Conservation (phyloP, 2,329 filamentous ascomycete species). For the Penicillium sp. region DNA sequence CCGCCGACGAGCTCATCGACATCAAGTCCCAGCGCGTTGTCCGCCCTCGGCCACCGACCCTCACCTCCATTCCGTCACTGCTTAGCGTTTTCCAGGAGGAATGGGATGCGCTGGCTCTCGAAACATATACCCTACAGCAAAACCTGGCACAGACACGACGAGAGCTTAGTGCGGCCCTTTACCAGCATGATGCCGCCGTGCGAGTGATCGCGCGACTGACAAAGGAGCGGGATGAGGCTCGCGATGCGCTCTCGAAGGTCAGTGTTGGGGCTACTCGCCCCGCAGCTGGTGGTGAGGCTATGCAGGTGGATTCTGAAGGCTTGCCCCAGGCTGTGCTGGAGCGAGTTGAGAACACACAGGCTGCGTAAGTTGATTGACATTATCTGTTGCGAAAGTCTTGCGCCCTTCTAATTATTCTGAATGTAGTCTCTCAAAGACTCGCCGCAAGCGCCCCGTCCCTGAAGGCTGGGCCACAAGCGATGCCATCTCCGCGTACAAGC, state of each 20-base stretch:
- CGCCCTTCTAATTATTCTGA: neutral
- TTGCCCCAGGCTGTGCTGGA: constrained; percentile 69
- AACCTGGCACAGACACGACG: constrained; percentile 86
- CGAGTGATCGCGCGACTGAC: constrained; percentile 87
- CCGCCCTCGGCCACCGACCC: constrained; percentile 82
- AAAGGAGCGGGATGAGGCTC: constrained; percentile 88
- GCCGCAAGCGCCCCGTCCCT: constrained; percentile 84
- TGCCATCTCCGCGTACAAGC: constrained; percentile 60
- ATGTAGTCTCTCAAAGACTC: constrained; percentile 74
- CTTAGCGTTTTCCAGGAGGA: constrained; percentile 96
- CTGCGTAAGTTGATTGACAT: constrained; percentile 62
- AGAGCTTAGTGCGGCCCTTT: constrained; percentile 88
- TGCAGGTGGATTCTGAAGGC: constrained; percentile 83
- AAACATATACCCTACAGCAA: constrained; percentile 87
- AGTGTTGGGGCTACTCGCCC: constrained; percentile 62
- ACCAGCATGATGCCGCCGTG: constrained; percentile 96
- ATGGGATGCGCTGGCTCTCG: constrained; percentile 90
- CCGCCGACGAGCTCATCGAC: constrained; percentile 79
- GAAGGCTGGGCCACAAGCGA: constrained; percentile 79
- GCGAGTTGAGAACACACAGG: constrained; percentile 76
- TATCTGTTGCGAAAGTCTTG: neutral
- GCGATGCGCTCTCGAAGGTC: constrained; percentile 81
- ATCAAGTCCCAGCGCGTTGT: constrained; percentile 81
- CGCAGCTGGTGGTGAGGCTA: constrained; percentile 68
- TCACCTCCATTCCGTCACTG: constrained; percentile 93